Evolutionary conservation across 139 green algal genomes (phyloP).

Genomic region (Diplosphaera chodatii): DNA sequence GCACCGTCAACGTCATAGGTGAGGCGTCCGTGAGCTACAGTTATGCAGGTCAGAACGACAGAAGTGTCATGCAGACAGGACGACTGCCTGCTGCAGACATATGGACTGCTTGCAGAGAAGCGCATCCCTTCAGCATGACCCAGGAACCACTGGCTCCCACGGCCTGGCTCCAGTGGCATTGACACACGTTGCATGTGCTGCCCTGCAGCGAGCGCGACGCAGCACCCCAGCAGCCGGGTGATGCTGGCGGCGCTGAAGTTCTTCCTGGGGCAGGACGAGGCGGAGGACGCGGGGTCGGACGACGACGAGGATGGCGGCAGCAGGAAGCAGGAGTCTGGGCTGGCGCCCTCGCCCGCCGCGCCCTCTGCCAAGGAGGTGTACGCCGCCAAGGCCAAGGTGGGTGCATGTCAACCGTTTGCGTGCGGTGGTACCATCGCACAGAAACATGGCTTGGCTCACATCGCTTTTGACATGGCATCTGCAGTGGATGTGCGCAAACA

Average conservation of each 20-base stretch:
- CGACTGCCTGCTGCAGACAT: too few relatives aligned
- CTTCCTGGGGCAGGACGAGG: constrained; percentile 86
- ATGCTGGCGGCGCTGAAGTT: constrained; percentile 94
- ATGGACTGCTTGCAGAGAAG: too few relatives aligned
- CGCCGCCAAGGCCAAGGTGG: constrained; percentile 75
- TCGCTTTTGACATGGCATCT: too few relatives aligned
- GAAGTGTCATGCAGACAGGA: too few relatives aligned
- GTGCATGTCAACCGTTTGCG: neutral
- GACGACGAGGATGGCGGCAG: constrained; percentile 51
- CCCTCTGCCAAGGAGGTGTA: constrained; percentile 74
- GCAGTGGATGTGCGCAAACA: too few relatives aligned
- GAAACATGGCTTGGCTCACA: too few relatives aligned
- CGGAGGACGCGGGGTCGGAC: constrained; percentile 26
- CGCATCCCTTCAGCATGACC: too few relatives aligned
- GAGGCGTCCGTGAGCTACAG: too few relatives aligned
- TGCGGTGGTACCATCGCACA: neutral
- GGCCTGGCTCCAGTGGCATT: too few relatives aligned
- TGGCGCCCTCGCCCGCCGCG: neutral
- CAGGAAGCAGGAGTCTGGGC: constrained; percentile 19
- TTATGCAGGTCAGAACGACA: too few relatives aligned
- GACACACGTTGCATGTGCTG: neutral
- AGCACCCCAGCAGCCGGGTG: constrained; percentile 66
- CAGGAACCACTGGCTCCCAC: neutral
- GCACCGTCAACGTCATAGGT: constrained; percentile 92
- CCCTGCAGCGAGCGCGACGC: constrained; percentile 45